These are phyloP conservation scores for Pholiota molesta DNA, from an alignment of 768 basidiomycete genomes.

Conservation along the genomic window DNA sequence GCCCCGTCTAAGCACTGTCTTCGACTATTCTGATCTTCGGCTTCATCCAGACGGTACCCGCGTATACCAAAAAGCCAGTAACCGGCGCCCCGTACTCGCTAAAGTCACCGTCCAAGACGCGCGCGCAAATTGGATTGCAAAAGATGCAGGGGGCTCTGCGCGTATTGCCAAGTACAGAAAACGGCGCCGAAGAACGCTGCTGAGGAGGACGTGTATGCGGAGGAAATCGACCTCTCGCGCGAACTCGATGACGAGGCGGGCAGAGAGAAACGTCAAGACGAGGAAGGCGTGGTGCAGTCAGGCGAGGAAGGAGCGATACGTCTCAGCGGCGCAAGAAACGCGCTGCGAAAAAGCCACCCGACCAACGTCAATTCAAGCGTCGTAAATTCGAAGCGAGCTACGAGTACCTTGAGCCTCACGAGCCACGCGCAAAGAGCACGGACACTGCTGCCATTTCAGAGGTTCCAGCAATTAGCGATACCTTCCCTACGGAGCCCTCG, in stretches of 20 bases:
- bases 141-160: slow-evolving; percentile 60
- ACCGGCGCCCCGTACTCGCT: slow-evolving; percentile 35
- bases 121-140: slow-evolving; percentile 68
- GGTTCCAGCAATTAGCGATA: neutral
- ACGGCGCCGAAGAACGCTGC: slow-evolving; percentile 10
- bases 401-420: slow-evolving; percentile 46
- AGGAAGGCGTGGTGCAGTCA: neutral
- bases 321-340: neutral
- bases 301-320: neutral
- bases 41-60: slow-evolving; percentile 67
- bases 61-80: slow-evolving; percentile 45
- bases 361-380: slow-evolving; percentile 39
- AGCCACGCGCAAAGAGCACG: neutral
- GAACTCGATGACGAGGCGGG: slow-evolving; percentile 14
- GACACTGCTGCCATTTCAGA: neutral
- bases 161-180: slow-evolving; percentile 32
- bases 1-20: slow-evolving; percentile 55
- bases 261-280: slow-evolving; percentile 13
- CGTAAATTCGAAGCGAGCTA: slow-evolving; percentile 51
- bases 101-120: slow-evolving; percentile 42
- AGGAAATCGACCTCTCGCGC: slow-evolving; percentile 9
- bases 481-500: slow-evolving; percentile 41
- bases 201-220: slow-evolving; percentile 8
- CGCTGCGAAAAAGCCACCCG: slow-evolving; percentile 24
- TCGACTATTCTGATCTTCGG: slow-evolving; percentile 66